These are phyloP conservation scores for Apiosordaria backusii DNA, from an alignment of 495 filamentous ascomycete genomes.

Conservation along the genomic window DNA sequence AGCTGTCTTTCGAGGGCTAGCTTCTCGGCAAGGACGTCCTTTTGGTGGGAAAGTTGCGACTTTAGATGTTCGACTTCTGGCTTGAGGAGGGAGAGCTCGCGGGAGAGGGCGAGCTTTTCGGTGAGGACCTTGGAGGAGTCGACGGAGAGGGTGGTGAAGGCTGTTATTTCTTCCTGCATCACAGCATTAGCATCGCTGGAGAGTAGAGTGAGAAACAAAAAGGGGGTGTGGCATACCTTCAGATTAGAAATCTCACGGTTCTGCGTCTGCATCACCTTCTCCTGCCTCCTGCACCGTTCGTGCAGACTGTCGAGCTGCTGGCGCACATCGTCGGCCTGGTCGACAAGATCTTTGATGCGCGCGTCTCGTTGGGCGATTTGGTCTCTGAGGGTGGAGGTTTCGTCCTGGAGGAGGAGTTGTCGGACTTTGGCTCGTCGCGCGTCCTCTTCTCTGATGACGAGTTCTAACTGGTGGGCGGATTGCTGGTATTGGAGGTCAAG, in stretches of 20 bases:
- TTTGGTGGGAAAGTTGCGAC: conserved; percentile 62
- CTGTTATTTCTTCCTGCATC: conserved; percentile 62
- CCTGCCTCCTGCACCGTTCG: conserved; percentile 53
- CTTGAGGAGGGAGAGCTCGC: conserved; percentile 66
- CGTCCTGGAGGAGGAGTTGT: conserved; percentile 63
- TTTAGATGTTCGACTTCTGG: conserved; percentile 76
- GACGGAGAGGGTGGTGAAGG: conserved; percentile 57
- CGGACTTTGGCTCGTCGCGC: conserved; percentile 62
- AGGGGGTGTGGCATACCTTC: conserved; percentile 48
- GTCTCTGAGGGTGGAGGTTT: conserved; percentile 49
- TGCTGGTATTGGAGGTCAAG: conserved; percentile 67
- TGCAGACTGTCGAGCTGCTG: conserved; percentile 54
- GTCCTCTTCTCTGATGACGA: conserved; percentile 65
- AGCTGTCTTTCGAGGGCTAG: conserved; percentile 70
- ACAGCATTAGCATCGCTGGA: not conserved
- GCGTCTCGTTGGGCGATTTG: conserved; percentile 46
- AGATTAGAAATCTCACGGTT: conserved; percentile 62
- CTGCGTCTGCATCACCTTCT: conserved; percentile 54
- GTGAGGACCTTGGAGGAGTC: conserved; percentile 67
- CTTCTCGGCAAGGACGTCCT: conserved; percentile 68
- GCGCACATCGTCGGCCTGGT: conserved; percentile 54
- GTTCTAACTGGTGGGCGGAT: conserved; percentile 52
- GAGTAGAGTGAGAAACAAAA: not conserved
- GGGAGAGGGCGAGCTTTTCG: conserved; percentile 70
- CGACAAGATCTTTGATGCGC: conserved; percentile 56